phyloP scores from a whole-genome alignment of 2,329 filamentous ascomycete species.

The Hymenoscyphus repandus region DNA sequence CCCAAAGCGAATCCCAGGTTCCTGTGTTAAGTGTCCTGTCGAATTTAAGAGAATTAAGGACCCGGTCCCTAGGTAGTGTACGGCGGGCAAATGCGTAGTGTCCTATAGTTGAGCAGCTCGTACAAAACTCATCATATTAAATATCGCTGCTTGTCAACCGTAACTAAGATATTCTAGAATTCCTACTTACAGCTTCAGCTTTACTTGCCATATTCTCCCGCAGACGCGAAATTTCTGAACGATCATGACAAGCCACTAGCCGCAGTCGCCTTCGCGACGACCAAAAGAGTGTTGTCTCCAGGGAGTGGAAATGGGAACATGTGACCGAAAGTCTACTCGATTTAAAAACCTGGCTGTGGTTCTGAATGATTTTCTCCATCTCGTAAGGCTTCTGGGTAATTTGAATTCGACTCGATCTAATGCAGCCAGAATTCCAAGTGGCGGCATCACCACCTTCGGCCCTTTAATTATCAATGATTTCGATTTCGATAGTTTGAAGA shows the following conservation, averaged over 20 bases:
- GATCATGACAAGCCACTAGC: conserved; percentile 48
- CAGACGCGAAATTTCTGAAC: conserved; percentile 40
- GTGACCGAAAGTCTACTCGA: conserved; percentile 33
- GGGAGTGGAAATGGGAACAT: conserved; percentile 47
- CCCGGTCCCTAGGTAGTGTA: no score
- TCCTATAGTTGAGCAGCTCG: background rate
- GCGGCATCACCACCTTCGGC: conserved; percentile 60
- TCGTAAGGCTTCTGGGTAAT: conserved; percentile 40
- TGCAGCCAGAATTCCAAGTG: conserved; percentile 41
- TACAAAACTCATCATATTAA: background rate
- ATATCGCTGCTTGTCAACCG: background rate
- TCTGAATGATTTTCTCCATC: conserved; percentile 26
- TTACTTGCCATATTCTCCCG: conserved; percentile 23
- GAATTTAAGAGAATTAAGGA: no score
- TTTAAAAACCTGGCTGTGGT: conserved; percentile 34
- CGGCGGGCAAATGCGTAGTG: no score
- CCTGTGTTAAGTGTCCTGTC: no score
- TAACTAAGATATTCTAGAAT: background rate
- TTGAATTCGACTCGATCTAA: conserved; percentile 45
- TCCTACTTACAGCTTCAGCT: conserved; percentile 16
- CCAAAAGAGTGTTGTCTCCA: conserved; percentile 48
- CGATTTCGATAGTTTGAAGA: conserved; percentile 52
- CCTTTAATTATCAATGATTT: conserved; percentile 57
- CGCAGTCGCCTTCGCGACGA: conserved; percentile 48
- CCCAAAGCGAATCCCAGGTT: no score